Percentiles rank a stretch among this genome's conserved stretches.
Evolutionary conservation across 2,329 filamentous ascomycete genomes (phyloP).

Genomic region (Trichoderma asperellum): DNA sequence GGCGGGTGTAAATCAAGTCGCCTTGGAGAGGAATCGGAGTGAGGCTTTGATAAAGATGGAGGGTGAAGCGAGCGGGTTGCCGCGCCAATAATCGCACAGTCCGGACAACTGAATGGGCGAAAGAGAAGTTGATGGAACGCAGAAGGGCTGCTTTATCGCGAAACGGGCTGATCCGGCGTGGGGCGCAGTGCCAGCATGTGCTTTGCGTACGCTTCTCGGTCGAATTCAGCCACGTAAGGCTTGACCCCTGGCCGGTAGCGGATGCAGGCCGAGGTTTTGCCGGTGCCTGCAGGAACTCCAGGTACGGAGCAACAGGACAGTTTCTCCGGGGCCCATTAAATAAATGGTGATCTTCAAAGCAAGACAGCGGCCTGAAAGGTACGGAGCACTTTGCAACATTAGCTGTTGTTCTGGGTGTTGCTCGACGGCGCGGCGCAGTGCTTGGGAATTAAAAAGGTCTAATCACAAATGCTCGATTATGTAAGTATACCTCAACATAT

Average conservation of each 20-base stretch:
- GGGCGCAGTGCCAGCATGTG: slow-evolving; percentile 26
- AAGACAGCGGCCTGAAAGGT: neutral
- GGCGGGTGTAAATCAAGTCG: slow-evolving; percentile 20
- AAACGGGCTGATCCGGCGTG: slow-evolving; percentile 20
- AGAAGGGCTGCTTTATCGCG: slow-evolving; percentile 19
- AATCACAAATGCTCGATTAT: neutral
- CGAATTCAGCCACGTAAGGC: slow-evolving; percentile 27
- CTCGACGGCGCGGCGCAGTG: too few relatives aligned
- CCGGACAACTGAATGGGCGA: neutral
- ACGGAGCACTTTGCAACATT: neutral
- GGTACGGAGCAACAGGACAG: neutral
- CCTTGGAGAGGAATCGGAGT: neutral
- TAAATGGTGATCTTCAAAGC: neutral
- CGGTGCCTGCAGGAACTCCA: slow-evolving; percentile 9
- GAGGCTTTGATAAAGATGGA: neutral
- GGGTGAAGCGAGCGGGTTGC: neutral
- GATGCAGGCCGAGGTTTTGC: slow-evolving; percentile 8
- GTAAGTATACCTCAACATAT: neutral
- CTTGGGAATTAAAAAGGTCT: too few relatives aligned
- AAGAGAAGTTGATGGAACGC: neutral
- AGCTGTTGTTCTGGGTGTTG: too few relatives aligned
- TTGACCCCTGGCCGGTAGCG: slow-evolving; percentile 15
- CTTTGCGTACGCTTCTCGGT: slow-evolving; percentile 12
- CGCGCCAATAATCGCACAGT: slow-evolving; percentile 9
- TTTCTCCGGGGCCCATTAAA: neutral